Percentiles rank a stretch among this genome's conserved stretches.
phyloP scores from a whole-genome alignment of 805 yeast species.

The Yarrowia bubula region DNA sequence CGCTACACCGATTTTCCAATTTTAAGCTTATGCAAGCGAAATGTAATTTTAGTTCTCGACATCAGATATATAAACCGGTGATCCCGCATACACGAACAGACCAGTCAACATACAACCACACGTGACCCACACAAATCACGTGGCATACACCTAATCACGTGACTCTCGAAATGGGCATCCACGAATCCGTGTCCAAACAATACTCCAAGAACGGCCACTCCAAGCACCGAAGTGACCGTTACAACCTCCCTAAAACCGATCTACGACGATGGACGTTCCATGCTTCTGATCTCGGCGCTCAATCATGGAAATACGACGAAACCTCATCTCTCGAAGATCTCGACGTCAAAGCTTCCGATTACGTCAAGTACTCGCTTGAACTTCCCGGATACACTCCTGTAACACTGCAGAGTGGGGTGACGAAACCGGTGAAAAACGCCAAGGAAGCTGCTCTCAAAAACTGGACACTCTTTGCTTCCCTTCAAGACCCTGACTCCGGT shows the following conservation, averaged over 20 bases:
- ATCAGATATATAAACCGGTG: too few species aligned
- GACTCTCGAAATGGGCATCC: background rate
- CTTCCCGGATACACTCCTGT: slow-evolving; percentile 36
- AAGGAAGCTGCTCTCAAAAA: slow-evolving; percentile 68
- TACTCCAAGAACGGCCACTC: slow-evolving; percentile 7
- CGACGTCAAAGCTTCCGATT: slow-evolving; percentile 38
- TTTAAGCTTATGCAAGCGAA: too few species aligned
- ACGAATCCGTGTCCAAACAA: slow-evolving; percentile 6
- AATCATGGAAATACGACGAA: slow-evolving; percentile 68
- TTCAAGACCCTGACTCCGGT: slow-evolving; percentile 82
- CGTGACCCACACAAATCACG: background rate
- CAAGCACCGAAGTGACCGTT: slow-evolving; percentile 52
- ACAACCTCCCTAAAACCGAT: slow-evolving; percentile 70
- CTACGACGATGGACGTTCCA: slow-evolving; percentile 69
- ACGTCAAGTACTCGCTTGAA: slow-evolving; percentile 37
- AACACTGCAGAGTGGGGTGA: slow-evolving; percentile 29
- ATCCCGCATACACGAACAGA: too few species aligned
- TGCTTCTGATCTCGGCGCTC: slow-evolving; percentile 69
- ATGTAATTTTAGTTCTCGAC: too few species aligned
- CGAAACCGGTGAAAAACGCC: slow-evolving; percentile 43
- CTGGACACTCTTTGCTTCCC: slow-evolving; percentile 59
- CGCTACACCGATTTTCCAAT: too few species aligned
- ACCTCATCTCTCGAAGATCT: slow-evolving; percentile 36
- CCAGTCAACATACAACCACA: too few species aligned
- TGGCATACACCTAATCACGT: too few species aligned